A percentile compares a stretch with the other conserved stretches of the same genome.
These are phyloP conservation scores for Neurospora sp. DNA, from an alignment of 495 filamentous ascomycete species.

Conservation along the genomic window DNA sequence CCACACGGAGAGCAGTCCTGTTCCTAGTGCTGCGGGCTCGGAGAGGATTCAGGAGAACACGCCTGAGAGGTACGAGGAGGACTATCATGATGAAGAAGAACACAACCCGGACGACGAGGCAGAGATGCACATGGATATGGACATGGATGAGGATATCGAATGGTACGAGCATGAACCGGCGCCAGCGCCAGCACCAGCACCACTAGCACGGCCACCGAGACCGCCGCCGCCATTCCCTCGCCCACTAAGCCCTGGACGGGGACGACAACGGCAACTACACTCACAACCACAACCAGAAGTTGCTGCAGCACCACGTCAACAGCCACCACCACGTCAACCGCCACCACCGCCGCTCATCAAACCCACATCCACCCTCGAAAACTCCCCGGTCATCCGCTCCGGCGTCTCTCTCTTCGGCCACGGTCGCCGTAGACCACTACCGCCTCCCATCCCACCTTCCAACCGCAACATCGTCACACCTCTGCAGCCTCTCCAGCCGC, in stretches of 20 bases:
- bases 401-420: background rate
- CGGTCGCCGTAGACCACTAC: background rate
- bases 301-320: background rate
- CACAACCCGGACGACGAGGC: background rate
- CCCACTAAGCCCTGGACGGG: background rate
- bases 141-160: background rate
- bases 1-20: background rate
- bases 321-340: background rate
- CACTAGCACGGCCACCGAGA: background rate
- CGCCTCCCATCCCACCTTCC: background rate
- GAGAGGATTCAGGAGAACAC: background rate
- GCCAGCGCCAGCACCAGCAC: background rate
- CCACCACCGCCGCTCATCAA: background rate
- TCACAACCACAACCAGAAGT: background rate
- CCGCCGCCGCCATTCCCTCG: background rate
- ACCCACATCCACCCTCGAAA: background rate
- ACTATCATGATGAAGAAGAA: background rate
- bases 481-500: background rate
- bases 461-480: background rate
- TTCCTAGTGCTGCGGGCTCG: background rate
- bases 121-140: background rate
- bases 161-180: background rate
- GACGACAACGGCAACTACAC: background rate
- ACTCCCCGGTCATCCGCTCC: background rate
- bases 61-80: constrained; percentile 8